Percentiles rank a stretch among this genome's conserved stretches.
These are phyloP conservation scores for Diutina pseudorugosa DNA, from an alignment of 1,139 yeast species.

Conservation along the genomic window DNA sequence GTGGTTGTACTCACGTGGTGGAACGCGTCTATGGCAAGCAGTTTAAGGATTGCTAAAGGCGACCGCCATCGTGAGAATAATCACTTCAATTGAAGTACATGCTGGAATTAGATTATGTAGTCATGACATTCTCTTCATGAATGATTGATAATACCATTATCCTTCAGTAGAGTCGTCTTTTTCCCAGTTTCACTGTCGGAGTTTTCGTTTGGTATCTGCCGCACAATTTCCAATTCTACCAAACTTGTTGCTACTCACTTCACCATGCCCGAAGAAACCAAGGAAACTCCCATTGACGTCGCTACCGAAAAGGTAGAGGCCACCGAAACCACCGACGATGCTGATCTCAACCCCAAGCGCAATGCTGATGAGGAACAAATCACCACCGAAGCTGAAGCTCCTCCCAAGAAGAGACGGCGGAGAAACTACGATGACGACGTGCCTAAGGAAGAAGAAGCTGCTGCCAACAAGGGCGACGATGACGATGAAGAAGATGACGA, in stretches of 20 bases:
- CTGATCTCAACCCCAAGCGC: not conserved
- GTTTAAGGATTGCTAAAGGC: not conserved
- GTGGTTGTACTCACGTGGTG: not conserved
- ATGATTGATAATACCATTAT: too few species aligned
- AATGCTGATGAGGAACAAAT: not conserved
- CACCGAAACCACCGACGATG: not conserved
- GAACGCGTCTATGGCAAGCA: not conserved
- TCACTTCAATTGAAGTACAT: too few species aligned
- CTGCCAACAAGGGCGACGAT: constrained; percentile 22
- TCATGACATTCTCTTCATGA: too few species aligned
- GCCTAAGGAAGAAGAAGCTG: constrained; percentile 31
- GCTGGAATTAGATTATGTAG: too few species aligned
- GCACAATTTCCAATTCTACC: not conserved
- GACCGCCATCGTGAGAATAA: too few species aligned
- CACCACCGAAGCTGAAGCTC: constrained; percentile 6
- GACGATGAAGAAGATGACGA: constrained; percentile 35
- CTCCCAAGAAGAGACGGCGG: constrained; percentile 35
- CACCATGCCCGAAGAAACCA: constrained; percentile 2
- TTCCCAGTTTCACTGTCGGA: not conserved
- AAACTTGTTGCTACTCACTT: not conserved
- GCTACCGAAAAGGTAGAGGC: not conserved
- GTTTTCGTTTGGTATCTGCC: not conserved
- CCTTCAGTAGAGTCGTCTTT: too few species aligned
- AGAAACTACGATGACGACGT: constrained; percentile 38
- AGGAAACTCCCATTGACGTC: not conserved